These are phyloP conservation scores for Cercospora brassicicola DNA, from an alignment of 2,329 filamentous ascomycete species.

Conservation along the genomic window DNA sequence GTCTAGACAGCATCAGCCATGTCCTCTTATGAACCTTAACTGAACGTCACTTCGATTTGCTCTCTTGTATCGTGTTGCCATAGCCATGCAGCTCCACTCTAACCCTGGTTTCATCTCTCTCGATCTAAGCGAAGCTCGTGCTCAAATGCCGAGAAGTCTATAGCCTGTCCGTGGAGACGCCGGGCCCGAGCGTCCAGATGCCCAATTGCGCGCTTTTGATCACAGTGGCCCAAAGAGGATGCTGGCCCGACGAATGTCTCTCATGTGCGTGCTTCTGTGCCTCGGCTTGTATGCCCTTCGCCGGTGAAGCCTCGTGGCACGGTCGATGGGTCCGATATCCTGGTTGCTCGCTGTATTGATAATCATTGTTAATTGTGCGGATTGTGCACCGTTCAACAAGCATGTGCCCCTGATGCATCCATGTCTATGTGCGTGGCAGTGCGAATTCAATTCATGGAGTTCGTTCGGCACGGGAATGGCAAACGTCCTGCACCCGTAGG, in stretches of 20 bases:
- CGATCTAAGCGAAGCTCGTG: conserved; percentile 19
- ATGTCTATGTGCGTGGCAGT: neutral
- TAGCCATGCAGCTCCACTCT: neutral
- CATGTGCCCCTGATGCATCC: neutral
- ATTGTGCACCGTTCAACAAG: neutral
- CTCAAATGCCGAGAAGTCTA: conserved; percentile 13
- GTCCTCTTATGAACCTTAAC: conserved; percentile 17
- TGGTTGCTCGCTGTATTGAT: conserved; percentile 1
- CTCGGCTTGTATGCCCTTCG: neutral
- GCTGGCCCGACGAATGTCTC: conserved; percentile 3
- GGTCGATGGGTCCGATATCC: neutral
- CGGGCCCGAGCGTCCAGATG: conserved; percentile 12
- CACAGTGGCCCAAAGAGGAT: conserved; percentile 12
- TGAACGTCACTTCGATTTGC: conserved; percentile 17
- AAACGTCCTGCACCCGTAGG: neutral
- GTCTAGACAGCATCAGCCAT: neutral
- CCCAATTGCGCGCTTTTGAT: neutral
- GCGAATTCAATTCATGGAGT: neutral
- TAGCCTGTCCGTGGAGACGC: conserved; percentile 14
- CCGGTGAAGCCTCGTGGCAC: neutral
- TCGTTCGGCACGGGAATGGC: neutral
- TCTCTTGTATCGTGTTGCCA: conserved; percentile 1
- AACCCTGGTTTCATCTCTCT: conserved; percentile 8
- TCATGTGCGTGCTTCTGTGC: conserved; percentile 1
- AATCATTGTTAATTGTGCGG: neutral